These are phyloP conservation scores for Diplogelasinospora grovesii DNA, from an alignment of 495 filamentous ascomycete genomes.

Conservation along the genomic window DNA sequence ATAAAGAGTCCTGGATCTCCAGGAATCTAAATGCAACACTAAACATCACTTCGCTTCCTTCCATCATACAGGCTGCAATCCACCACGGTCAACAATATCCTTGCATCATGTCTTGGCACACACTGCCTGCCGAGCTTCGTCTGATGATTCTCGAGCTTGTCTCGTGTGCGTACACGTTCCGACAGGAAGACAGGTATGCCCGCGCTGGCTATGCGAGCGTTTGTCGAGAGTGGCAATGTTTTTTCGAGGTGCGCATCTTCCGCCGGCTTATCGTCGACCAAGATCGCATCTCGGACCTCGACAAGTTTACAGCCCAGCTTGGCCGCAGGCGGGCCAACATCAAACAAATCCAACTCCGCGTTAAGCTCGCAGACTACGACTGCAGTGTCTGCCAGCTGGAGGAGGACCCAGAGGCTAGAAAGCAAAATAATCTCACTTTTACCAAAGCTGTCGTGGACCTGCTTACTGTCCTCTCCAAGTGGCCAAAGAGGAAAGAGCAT, in stretches of 20 bases:
- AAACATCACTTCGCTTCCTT: no score
- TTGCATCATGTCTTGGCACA: slow-evolving; percentile 1
- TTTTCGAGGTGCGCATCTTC: slow-evolving; percentile 1
- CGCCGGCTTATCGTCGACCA: slow-evolving; percentile 1
- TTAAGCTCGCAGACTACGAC: neutral
- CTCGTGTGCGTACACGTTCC: neutral
- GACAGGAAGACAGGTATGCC: neutral
- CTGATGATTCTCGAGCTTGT: neutral
- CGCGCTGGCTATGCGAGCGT: slow-evolving; percentile 1
- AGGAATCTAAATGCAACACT: no score
- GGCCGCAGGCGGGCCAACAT: neutral
- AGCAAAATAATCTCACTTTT: slow-evolving; percentile 2
- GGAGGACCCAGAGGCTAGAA: neutral
- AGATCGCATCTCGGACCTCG: slow-evolving; percentile 3
- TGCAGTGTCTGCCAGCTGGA: slow-evolving; percentile 1
- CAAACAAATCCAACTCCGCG: neutral
- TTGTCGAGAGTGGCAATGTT: slow-evolving; percentile 3
- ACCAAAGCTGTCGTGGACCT: neutral
- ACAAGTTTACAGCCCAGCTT: neutral
- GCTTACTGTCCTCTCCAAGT: slow-evolving; percentile 1
- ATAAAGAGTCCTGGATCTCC: no score
- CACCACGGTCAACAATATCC: no score
- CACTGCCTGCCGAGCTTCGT: neutral
- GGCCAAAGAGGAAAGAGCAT: neutral
- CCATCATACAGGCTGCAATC: no score